phyloP scores from a whole-genome alignment of 345 rosid species.

The Eucalyptus microcorys region DNA sequence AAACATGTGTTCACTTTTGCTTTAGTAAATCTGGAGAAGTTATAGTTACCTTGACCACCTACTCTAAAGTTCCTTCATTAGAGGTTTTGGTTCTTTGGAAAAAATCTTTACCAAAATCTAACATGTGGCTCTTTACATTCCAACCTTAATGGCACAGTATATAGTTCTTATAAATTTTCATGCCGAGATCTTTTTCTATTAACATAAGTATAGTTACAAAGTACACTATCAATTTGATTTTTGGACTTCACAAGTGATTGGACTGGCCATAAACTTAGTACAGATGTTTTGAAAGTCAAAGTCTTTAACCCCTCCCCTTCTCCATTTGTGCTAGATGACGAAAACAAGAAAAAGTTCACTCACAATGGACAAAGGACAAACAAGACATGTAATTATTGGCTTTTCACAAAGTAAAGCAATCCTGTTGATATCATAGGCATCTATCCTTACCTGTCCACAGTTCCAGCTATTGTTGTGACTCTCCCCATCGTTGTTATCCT shows the following conservation, averaged over 20 bases:
- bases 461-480: slow-evolving; percentile 93
- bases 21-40: neutral
- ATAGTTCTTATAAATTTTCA: neutral
- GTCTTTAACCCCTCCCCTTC: neutral
- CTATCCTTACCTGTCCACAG: slow-evolving; percentile 67
- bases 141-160: neutral
- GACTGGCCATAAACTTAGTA: neutral
- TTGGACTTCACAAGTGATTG: neutral
- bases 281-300: neutral
- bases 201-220: neutral
- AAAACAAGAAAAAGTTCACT: neutral
- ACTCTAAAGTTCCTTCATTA: neutral
- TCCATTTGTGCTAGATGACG: neutral
- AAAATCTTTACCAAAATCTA: neutral
- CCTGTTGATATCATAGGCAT: neutral
- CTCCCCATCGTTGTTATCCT: slow-evolving; percentile 94
- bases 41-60: neutral
- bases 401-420: neutral
- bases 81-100: neutral
- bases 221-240: neutral
- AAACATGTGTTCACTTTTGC: neutral
- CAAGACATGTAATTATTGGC: neutral
- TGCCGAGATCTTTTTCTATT: neutral
- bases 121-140: neutral
- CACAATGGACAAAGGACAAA: neutral